Base-by-base conservation (phyloP, 345 rosid genomes). In the Luvunga scandens region DNA sequence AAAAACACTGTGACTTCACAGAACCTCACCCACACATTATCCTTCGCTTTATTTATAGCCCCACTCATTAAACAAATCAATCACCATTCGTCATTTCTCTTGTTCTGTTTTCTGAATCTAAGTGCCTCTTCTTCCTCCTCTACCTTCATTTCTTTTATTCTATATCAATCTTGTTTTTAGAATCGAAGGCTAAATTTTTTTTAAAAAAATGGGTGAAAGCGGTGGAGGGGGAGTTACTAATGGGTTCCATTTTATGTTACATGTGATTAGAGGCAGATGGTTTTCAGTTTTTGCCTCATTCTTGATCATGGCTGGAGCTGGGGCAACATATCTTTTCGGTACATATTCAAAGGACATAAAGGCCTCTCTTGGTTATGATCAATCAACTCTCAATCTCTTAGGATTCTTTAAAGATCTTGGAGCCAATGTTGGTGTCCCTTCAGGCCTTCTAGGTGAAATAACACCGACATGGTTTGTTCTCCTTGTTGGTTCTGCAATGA, bases 381-480 rank as follows among this genome's bases (percentile, higher is more conserved):
- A 94, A 75, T 81, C 90, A 8, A 94, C 98, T 5, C 87, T 94
- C 22, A 93, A 93, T 84, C 90, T 93, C 3, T 22, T 94, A n/a
- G 94, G 93, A 4, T 93, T 91, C 83, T 90, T 90, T 70, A 94
- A 94, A 80, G 98, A 94, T 77, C 93, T 94, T 0, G 98, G 98
- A 28, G 97, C 97, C 13, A 94, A 92, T 69, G 86, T 93, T 13
- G 97, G 97, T 2, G 92, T 94, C 61, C 45, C 86, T 34, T 88
- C 98, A 1, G 98, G 97, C 0, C 91, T 93, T n/a, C 66, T 94
- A 1, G 98, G 94, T 9, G 98, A 94, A 83, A 89, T 94, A 67
- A 90, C 93, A 2, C 98, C 97, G 4, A 91, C 98, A 4, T 94
- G 98, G 98, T 87, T 90, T 34, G 97, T 94, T n/a, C 89, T 94